Base-by-base conservation (phyloP, 306 rosid species). In the Rubus idaeus region DNA sequence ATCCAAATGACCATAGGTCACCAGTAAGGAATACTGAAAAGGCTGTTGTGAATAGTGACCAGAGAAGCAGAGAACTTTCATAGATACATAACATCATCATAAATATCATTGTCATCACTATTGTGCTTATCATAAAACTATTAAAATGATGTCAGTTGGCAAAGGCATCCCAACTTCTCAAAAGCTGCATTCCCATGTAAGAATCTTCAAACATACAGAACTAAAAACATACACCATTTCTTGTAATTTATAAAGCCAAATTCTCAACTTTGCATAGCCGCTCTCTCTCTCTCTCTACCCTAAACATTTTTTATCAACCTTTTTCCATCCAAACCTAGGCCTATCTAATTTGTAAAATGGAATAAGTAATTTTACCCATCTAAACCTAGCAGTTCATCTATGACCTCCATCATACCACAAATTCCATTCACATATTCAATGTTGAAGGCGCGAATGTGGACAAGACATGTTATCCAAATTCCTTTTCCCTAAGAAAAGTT, bases 1-100 rank as follows among this genome's bases (percentile, higher is more conserved):
- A 70, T 14, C 40, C 10, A 12, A 53, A 23, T 16, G 58, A 70
- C 23, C 61, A 14, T 35, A 30, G 39, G 11, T 39, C 30, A 44
- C n/a, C 12, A 39, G 35, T 23, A 11, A 26, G 49, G 13, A 55
- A 39, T 53, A 71, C 11, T 18, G 37, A 2, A 17, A 12, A 40
- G 60, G 62, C 75, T 70, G 63, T 57, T 57, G 63, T 20, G 50
- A 20, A 10, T 49, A 50, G 21, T 50, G 26, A 55, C 8, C 74
- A 49, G 23, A 50, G 2, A 70, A 55, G 8, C 74, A 49, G 23
- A 50, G 2, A 70, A n/a, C 35, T 53, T 53, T n/a, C 21, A 51
- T 30, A 50, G 30, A 70, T 70, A n/a, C 10, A 16, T 50, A 70
- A 35, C 17, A 51, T 20, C 47, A 37, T 35, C 60, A 70, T 70